Percentiles rank a stretch among this genome's conserved stretches.
phyloP scores from a whole-genome alignment of 1,284 basidiomycete species.

The Sanghuangporus baumii region DNA sequence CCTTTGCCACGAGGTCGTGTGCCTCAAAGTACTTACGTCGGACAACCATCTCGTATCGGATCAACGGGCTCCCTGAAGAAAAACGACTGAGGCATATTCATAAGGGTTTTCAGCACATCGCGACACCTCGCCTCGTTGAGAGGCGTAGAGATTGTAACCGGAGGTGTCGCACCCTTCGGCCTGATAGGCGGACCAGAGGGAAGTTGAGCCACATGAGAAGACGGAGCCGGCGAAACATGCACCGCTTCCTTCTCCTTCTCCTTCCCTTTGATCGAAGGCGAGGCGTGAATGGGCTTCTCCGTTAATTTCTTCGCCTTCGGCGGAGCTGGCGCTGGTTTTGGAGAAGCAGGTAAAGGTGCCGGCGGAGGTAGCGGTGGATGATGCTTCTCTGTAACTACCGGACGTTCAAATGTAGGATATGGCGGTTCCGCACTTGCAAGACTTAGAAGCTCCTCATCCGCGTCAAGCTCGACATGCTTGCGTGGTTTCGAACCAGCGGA shows the following conservation, averaged over 20 bases:
- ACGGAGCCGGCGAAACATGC: slow-evolving; percentile 21
- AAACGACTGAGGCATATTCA: slow-evolving; percentile 62
- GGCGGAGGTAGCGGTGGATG: slow-evolving; percentile 28
- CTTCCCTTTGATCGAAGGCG: slow-evolving; percentile 54
- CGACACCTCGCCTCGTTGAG: slow-evolving; percentile 79
- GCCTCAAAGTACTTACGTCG: slow-evolving; percentile 57
- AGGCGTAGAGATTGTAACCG: slow-evolving; percentile 37
- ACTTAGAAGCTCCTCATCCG: slow-evolving; percentile 24
- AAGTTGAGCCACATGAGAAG: slow-evolving; percentile 17
- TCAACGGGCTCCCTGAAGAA: slow-evolving; percentile 89
- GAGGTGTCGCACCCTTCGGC: slow-evolving; percentile 31
- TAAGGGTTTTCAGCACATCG: slow-evolving; percentile 61
- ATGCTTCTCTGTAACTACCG: slow-evolving; percentile 54
- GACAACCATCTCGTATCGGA: slow-evolving; percentile 76
- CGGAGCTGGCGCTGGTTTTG: neutral
- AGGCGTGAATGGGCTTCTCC: slow-evolving; percentile 1
- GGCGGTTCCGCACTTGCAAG: slow-evolving; percentile 20
- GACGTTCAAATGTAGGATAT: neutral
- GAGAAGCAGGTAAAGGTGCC: slow-evolving; percentile 17
- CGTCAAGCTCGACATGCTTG: slow-evolving; percentile 15
- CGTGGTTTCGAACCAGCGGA: slow-evolving; percentile 7
- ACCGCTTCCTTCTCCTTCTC: slow-evolving; percentile 52
- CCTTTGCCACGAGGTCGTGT: slow-evolving; percentile 4
- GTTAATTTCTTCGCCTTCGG: slow-evolving; percentile 3
- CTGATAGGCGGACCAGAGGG: slow-evolving; percentile 31